Conservation (phyloP, 2,329 filamentous ascomycete genomes). For the Colletotrichum eremochloae region DNA sequence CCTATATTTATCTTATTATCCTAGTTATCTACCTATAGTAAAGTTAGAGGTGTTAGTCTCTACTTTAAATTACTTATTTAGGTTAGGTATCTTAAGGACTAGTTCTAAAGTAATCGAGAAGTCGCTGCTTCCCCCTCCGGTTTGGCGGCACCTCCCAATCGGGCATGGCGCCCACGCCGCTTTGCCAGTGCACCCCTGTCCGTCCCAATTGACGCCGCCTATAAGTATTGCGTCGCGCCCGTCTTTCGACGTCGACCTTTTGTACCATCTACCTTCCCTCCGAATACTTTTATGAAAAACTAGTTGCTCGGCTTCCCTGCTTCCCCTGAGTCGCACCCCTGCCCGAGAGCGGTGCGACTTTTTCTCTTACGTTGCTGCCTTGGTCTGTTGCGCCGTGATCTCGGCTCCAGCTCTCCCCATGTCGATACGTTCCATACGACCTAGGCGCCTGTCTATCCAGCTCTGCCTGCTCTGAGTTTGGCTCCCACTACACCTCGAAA, state of each 20-base stretch:
- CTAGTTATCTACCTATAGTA: too few relatives aligned
- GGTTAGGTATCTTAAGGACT: too few relatives aligned
- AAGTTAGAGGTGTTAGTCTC: too few relatives aligned
- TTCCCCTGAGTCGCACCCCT: conserved; percentile 3
- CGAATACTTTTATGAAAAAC: background rate
- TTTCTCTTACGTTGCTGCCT: conserved; percentile 3
- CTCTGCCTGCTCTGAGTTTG: background rate
- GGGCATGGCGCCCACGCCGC: background rate
- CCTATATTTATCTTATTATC: too few relatives aligned
- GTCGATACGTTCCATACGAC: background rate
- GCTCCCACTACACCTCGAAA: background rate
- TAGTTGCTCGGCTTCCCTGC: background rate
- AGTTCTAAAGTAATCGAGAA: too few relatives aligned
- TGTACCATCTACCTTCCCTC: too few relatives aligned
- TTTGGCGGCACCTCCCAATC: too few relatives aligned
- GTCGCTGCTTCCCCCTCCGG: too few relatives aligned
- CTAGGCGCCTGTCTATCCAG: background rate
- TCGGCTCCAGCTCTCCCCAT: background rate
- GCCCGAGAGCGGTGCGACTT: background rate
- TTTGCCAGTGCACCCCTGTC: conserved; percentile 3
- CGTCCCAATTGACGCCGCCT: too few relatives aligned
- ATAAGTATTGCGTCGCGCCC: too few relatives aligned
- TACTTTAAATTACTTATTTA: too few relatives aligned
- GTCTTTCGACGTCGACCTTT: too few relatives aligned
- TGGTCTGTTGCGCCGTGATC: background rate